phyloP scores from a whole-genome alignment of 1,139 yeast genomes.

The Zygosaccharomyces pseudobailii region DNA sequence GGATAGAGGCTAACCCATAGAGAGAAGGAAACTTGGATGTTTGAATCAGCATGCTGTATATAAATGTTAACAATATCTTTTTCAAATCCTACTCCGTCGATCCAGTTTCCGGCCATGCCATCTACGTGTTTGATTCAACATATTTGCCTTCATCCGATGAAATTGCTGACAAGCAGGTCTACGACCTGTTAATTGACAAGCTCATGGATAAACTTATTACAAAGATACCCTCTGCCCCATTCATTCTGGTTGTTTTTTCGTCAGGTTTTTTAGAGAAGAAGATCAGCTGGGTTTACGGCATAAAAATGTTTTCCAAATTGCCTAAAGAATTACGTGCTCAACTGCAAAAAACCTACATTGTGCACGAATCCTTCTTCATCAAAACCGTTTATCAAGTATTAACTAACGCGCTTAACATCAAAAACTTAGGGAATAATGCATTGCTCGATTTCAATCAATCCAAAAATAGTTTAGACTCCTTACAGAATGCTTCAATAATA shows the following conservation, averaged over 20 bases:
- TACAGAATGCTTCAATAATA: constrained; percentile 18
- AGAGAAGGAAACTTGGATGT: background rate
- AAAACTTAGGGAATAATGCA: constrained; percentile 34
- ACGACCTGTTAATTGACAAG: constrained; percentile 40
- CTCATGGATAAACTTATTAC: constrained; percentile 36
- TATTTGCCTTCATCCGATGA: constrained; percentile 52
- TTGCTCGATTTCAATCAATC: constrained; percentile 10
- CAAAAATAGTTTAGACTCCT: constrained; percentile 9
- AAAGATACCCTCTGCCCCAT: constrained; percentile 51
- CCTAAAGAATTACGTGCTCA: constrained; percentile 54
- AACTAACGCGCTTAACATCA: constrained; percentile 52
- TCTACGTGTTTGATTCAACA: constrained; percentile 73
- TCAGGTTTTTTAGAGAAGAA: constrained; percentile 63
- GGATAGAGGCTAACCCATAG: background rate
- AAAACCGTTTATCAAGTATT: constrained; percentile 74
- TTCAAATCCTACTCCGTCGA: constrained; percentile 56
- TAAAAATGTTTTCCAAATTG: constrained; percentile 66
- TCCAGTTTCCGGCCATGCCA: constrained; percentile 57
- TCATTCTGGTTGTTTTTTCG: constrained; percentile 67
- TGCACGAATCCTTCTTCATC: constrained; percentile 90
- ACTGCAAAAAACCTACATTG: constrained; percentile 63
- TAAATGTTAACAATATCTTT: constrained; percentile 46
- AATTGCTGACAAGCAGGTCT: constrained; percentile 34
- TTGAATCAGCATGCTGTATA: constrained; percentile 26
- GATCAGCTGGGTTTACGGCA: constrained; percentile 69